Evolutionary conservation across 1,139 yeast species (phyloP).

Genomic region (Zygosaccharomyces sapae): DNA sequence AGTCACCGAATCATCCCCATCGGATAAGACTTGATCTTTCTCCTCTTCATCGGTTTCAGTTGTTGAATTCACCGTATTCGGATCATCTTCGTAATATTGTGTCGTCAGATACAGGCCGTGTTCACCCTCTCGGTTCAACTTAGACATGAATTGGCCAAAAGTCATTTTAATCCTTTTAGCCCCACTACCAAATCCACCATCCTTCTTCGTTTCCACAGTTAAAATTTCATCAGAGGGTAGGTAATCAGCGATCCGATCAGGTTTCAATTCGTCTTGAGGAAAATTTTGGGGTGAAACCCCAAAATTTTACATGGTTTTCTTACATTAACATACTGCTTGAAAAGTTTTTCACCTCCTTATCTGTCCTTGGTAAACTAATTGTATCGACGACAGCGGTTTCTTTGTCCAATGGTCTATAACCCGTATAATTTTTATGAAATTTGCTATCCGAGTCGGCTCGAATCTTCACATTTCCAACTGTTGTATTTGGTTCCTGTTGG

Average conservation of each 20-base stretch:
- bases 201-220: constrained; percentile 53
- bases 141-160: constrained; percentile 45
- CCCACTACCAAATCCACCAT: constrained; percentile 67
- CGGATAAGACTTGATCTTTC: constrained; percentile 25
- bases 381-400: constrained; percentile 14
- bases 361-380: constrained; percentile 19
- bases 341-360: constrained; percentile 17
- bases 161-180: constrained; percentile 47
- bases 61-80: constrained; percentile 42
- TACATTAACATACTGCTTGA: constrained; percentile 18
- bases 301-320: constrained; percentile 29
- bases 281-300: constrained; percentile 13
- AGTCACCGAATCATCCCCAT: constrained; percentile 43
- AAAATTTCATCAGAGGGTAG: constrained; percentile 40
- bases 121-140: constrained; percentile 40
- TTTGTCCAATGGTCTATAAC: constrained; percentile 15
- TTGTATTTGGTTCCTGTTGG: neutral
- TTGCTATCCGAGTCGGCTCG: constrained; percentile 12
- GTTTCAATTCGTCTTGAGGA: constrained; percentile 34
- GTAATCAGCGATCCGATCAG: constrained; percentile 35
- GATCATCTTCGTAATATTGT: constrained; percentile 50
- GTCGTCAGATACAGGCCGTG: constrained; percentile 58
- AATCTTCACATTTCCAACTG: neutral
- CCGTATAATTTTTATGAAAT: constrained; percentile 14
- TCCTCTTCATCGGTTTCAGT: constrained; percentile 56